Evolutionary conservation across 768 basidiomycete species (phyloP).

Genomic region (Mrakia frigida): DNA sequence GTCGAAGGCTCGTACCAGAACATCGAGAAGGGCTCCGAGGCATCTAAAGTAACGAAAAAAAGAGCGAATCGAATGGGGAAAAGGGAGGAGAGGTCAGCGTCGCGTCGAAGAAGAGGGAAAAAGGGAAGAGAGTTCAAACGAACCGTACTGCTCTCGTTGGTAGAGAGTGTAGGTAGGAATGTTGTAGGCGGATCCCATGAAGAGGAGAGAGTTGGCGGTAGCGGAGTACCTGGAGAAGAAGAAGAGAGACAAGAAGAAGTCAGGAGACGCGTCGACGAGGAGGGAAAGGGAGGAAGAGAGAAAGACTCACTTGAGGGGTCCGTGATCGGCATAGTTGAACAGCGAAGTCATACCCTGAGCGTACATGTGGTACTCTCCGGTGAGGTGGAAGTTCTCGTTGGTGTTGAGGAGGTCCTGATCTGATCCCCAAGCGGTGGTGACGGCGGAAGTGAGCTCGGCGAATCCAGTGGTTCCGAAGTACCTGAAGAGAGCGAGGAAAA

Average conservation of each 20-base stretch:
- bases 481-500: constrained; percentile 39
- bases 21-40: constrained; percentile 77
- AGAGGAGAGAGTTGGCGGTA: constrained; percentile 81
- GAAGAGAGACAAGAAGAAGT: background rate
- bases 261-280: background rate
- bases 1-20: constrained; percentile 86
- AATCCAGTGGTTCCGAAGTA: constrained; percentile 82
- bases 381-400: constrained; percentile 67
- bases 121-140: background rate
- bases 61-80: background rate
- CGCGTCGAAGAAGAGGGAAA: background rate
- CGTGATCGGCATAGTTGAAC: constrained; percentile 58
- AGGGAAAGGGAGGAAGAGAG: background rate
- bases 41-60: constrained; percentile 49
- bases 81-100: background rate
- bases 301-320: constrained; percentile 67
- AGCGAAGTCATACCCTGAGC: constrained; percentile 70
- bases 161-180: constrained; percentile 71
- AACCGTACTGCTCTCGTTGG: constrained; percentile 71
- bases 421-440: constrained; percentile 79
- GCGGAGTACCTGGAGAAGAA: constrained; percentile 56
- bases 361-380: constrained; percentile 87
- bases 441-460: constrained; percentile 78
- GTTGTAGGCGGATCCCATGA: constrained; percentile 66
- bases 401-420: constrained; percentile 63